These are phyloP conservation scores for Claviceps pazoutovae DNA, from an alignment of 2,329 filamentous ascomycete species.

Conservation along the genomic window DNA sequence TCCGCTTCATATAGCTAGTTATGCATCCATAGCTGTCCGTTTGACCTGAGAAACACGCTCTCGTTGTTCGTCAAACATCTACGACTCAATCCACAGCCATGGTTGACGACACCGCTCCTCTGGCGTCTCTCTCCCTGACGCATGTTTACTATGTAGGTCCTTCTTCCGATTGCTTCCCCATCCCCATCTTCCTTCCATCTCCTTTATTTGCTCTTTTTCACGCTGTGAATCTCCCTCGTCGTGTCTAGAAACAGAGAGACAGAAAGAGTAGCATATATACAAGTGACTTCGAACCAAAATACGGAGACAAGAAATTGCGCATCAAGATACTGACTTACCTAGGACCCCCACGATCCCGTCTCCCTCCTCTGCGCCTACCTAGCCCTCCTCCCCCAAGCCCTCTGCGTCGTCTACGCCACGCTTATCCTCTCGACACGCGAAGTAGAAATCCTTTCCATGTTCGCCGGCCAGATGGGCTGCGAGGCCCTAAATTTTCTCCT, in stretches of 20 bases:
- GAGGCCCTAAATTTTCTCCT: conserved; percentile 81
- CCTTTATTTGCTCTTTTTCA: not conserved
- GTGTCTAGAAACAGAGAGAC: not conserved
- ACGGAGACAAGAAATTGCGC: not conserved
- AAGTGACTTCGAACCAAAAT: not conserved
- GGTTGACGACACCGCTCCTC: conserved; percentile 29
- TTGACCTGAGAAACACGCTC: not conserved
- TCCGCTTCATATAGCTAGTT: not conserved
- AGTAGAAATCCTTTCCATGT: conserved; percentile 77
- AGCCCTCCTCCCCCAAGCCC: conserved; percentile 80
- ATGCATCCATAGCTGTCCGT: not conserved
- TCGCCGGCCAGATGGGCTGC: conserved; percentile 79
- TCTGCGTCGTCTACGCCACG: conserved; percentile 81
- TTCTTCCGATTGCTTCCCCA: too few species aligned
- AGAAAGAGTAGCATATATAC: not conserved
- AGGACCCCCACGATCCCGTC: conserved; percentile 76
- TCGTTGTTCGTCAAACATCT: not conserved
- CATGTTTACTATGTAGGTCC: conserved; percentile 81
- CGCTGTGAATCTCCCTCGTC: too few species aligned
- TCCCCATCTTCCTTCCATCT: not conserved
- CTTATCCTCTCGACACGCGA: conserved; percentile 86
- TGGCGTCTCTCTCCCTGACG: conserved; percentile 85
- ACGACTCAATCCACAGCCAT: conserved; percentile 8
- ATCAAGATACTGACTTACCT: conserved; percentile 4
- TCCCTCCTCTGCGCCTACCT: conserved; percentile 89